phyloP scores from a whole-genome alignment of 2,329 filamentous ascomycete species.

The Penicillium freii region DNA sequence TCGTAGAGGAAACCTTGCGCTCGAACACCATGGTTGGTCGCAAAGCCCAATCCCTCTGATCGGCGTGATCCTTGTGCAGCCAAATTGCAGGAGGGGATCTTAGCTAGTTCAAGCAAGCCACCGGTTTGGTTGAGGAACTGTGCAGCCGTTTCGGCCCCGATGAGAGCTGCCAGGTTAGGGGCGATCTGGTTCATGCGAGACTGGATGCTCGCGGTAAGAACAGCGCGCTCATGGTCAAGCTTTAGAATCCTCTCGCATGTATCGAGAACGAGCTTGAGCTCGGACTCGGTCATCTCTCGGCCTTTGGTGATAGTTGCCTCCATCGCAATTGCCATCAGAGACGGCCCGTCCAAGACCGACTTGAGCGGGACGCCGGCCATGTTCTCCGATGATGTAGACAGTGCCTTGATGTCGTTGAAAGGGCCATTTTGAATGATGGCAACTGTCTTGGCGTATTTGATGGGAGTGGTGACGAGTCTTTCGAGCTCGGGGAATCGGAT shows the following conservation, averaged over 20 bases:
- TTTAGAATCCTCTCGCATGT: slow-evolving; percentile 88
- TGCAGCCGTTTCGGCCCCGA: slow-evolving; percentile 89
- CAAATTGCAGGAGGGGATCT: slow-evolving; percentile 91
- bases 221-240: slow-evolving; percentile 81
- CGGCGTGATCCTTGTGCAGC: slow-evolving; percentile 88
- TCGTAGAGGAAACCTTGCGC: slow-evolving; percentile 94
- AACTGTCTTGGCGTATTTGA: slow-evolving; percentile 94
- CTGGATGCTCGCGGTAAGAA: slow-evolving; percentile 89
- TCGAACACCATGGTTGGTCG: slow-evolving; percentile 85
- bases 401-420: slow-evolving; percentile 78
- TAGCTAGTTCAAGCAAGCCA: slow-evolving; percentile 81
- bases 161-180: slow-evolving; percentile 84
- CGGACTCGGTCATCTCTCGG: slow-evolving; percentile 68
- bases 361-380: slow-evolving; percentile 71
- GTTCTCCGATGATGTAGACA: slow-evolving; percentile 76
- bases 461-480: slow-evolving; percentile 80
- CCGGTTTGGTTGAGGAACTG: slow-evolving; percentile 95
- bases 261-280: slow-evolving; percentile 69
- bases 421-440: slow-evolving; percentile 90
- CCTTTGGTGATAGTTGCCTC: slow-evolving; percentile 90
- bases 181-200: slow-evolving; percentile 96
- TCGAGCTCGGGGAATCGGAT: slow-evolving; percentile 91
- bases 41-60: slow-evolving; percentile 74
- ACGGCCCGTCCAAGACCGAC: slow-evolving; percentile 80
- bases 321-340: slow-evolving; percentile 91